These are phyloP conservation scores for button mushroom (Agaricus bisporus) DNA, from an alignment of 768 basidiomycete genomes.

Conservation along the genomic window DNA sequence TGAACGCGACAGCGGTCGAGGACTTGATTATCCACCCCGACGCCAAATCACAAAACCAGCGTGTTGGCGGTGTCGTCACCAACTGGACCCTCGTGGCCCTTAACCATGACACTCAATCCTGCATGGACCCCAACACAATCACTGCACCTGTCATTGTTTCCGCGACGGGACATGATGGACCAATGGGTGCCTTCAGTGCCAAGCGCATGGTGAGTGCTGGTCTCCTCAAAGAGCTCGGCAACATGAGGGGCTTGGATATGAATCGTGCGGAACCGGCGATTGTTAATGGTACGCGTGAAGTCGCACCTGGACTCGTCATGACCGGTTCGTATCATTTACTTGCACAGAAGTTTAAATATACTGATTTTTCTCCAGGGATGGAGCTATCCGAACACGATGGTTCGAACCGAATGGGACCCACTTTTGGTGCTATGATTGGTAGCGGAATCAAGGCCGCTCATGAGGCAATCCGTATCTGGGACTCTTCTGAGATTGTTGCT, in stretches of 20 bases:
- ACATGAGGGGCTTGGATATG: slow-evolving; percentile 81
- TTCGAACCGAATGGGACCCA: slow-evolving; percentile 71
- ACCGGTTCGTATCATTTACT: slow-evolving; percentile 39
- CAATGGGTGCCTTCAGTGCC: slow-evolving; percentile 78
- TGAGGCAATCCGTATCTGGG: slow-evolving; percentile 51
- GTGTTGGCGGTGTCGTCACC: slow-evolving; percentile 45
- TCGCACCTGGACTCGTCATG: slow-evolving; percentile 69
- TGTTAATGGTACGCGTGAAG: slow-evolving; percentile 71
- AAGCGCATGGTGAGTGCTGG: slow-evolving; percentile 74
- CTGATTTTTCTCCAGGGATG: slow-evolving; percentile 47
- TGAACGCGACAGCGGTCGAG: slow-evolving; percentile 80
- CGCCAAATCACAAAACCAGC: slow-evolving; percentile 33
- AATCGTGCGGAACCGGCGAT: slow-evolving; percentile 78
- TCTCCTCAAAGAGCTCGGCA: slow-evolving; percentile 66
- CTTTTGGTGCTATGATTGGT: slow-evolving; percentile 77
- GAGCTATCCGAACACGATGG: slow-evolving; percentile 80
- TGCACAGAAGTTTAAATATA: not conserved
- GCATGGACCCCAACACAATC: slow-evolving; percentile 77
- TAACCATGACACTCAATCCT: slow-evolving; percentile 71
- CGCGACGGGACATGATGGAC: slow-evolving; percentile 73
- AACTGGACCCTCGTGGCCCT: slow-evolving; percentile 47
- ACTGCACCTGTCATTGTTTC: slow-evolving; percentile 72
- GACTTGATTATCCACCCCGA: slow-evolving; percentile 69
- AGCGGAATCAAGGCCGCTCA: slow-evolving; percentile 70
- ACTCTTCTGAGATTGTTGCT: slow-evolving; percentile 41